Evolutionary conservation across 805 yeast species (phyloP).

Genomic region (Sporopachydermia quercuum): DNA sequence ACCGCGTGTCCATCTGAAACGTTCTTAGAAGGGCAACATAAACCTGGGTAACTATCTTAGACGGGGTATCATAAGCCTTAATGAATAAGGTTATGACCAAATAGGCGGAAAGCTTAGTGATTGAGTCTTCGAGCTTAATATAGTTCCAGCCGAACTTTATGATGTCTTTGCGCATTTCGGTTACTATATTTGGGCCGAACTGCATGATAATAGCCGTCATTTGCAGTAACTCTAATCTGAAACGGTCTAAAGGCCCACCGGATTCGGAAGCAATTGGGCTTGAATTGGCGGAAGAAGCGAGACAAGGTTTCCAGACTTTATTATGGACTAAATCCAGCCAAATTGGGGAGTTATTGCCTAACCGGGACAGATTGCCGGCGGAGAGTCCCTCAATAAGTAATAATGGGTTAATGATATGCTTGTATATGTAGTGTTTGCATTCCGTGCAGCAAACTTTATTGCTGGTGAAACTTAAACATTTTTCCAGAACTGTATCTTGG

Average conservation of each 20-base stretch:
- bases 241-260: conserved; percentile 59
- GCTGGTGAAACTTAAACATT: background rate
- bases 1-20: conserved; percentile 72
- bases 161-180: conserved; percentile 61
- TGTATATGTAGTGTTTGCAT: conserved; percentile 22
- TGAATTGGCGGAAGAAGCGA: conserved; percentile 24
- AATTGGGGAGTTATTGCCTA: conserved; percentile 19
- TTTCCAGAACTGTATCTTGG: conserved; percentile 12
- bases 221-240: conserved; percentile 66
- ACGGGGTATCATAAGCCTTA: conserved; percentile 75
- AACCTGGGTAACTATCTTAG: conserved; percentile 77
- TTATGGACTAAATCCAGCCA: conserved; percentile 57
- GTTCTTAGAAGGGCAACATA: conserved; percentile 81
- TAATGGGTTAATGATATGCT: conserved; percentile 48
- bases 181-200: conserved; percentile 44
- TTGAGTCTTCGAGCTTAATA: conserved; percentile 74
- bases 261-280: conserved; percentile 25
- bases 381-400: conserved; percentile 45
- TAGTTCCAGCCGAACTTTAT: conserved; percentile 92
- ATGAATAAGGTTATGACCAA: conserved; percentile 79
- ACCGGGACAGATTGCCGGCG: conserved; percentile 26
- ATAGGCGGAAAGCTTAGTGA: conserved; percentile 86
- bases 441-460: background rate
- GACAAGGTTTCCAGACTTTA: conserved; percentile 55
- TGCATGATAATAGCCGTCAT: conserved; percentile 64